Evolutionary conservation across 169 alveolate genomes (phyloP).

Genomic region (Miamiensis avidus): DNA sequence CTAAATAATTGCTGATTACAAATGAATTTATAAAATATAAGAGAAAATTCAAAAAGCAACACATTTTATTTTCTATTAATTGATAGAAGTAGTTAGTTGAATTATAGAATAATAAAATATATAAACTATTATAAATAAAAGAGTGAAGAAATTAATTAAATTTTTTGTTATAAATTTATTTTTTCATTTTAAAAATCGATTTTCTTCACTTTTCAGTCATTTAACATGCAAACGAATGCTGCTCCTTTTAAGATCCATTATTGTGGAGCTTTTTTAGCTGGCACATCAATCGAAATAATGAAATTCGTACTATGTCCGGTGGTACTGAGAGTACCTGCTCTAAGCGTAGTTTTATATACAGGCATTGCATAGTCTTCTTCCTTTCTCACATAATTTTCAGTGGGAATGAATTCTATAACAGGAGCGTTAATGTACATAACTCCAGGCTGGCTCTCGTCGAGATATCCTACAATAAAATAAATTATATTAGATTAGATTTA

Average conservation of each 20-base stretch:
- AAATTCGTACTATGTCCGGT: slow-evolving; percentile 89
- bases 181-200: not conserved
- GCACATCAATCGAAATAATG: slow-evolving; percentile 72
- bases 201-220: slow-evolving; percentile 52
- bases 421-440: slow-evolving; percentile 76
- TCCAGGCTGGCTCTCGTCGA: slow-evolving; percentile 80
- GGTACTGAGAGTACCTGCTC: slow-evolving; percentile 85
- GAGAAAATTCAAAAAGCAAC: too few relatives aligned
- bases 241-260: slow-evolving; percentile 89
- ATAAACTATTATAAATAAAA: not conserved
- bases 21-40: too few relatives aligned
- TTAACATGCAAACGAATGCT: slow-evolving; percentile 78
- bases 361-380: slow-evolving; percentile 78
- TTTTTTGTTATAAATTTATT: not conserved
- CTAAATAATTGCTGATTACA: too few relatives aligned
- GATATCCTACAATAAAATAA: slow-evolving; percentile 13
- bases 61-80: too few relatives aligned
- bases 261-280: slow-evolving; percentile 69
- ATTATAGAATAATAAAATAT: too few relatives aligned
- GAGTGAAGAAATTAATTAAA: not conserved
- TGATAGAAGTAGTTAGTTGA: too few relatives aligned
- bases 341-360: slow-evolving; percentile 83
- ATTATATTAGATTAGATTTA: not conserved
- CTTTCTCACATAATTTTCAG: slow-evolving; percentile 51
- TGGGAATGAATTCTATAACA: slow-evolving; percentile 77